Base-by-base conservation (phyloP, 2,329 filamentous ascomycete genomes). In the Cercospora sp. region DNA sequence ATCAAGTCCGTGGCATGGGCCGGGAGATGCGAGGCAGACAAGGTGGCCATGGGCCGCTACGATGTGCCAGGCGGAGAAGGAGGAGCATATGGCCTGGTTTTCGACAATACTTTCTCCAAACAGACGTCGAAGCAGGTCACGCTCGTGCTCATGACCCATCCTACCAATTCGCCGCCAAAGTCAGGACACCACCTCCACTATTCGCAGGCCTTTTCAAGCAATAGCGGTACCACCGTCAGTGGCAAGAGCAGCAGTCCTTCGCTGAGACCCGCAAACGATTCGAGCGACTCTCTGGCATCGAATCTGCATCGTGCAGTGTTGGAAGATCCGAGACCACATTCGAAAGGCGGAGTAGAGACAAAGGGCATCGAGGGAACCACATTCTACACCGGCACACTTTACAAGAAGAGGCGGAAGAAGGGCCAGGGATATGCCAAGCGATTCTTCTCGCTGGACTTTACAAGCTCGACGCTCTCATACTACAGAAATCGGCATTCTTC, bases 31-130 rank as follows among this genome's bases (percentile, higher is more conserved):
- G 94, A 98, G 81, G 94, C 95, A 42, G 94, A 98, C 82, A 94
- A 95, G 82, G 93, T 97, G 61, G 91, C 92, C 20, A 93, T 94
- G 79, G 95, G 94, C 33, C 95, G 90, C 20, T 92, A 93, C 78
- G 91, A 97, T 77, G 92, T 98, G 26, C 83, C 84, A 0, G 76
- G 83, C 7, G 89, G 88, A 36, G 89, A 95, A 71, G 92, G 90
- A 26, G 95, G 95, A 76, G 97, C 97, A 88, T 99, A 97, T 78
- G 95, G 94, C 66, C 84, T 99, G 69, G 93, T 98, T 33, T 97
- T 99, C 77, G 95, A 99, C 86, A 99, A 99, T 78, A 99, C 95
- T 30, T 99, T 99, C 79, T 97, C 94, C 68, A 98, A 97, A 82
- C 92, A 90, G 79, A 90, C 91, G 51, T 95, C 94, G 63, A 99